Base-by-base conservation (phyloP, 108 stramenopile genomes). In the Nannochloropsis oceanica region DNA sequence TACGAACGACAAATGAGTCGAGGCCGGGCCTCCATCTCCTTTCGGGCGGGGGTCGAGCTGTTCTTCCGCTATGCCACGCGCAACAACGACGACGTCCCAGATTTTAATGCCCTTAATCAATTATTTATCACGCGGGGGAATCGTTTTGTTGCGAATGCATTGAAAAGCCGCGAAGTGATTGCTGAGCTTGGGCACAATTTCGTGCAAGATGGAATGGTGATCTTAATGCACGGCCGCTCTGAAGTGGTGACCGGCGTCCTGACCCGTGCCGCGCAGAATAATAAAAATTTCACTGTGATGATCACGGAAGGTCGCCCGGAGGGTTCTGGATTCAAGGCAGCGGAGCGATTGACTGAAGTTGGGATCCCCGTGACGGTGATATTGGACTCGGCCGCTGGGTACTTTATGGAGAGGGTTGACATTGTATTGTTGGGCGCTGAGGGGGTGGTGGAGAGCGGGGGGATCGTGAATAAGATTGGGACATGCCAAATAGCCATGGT, bases 391-490 rank as follows among this genome's bases (percentile, higher is more conserved):
- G 97, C 97, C 73, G 95, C 96, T 93, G 98, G 92, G 9, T 94
- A 95, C 87, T 88, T 93, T 80, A 97, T 97, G 96, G 98, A 99
- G 90, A 42, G 83, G 26, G 94, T 96, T 0, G 96, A 99, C 83
- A 83, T 96, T 82, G 96, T 96, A 13, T 81, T 99, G 26, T 94
- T 96, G 0, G 98, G 98, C 13, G 98, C 98, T 11, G 98, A 98
- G 88, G 96, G 95, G 3, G 96, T 99, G 14, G 92, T 95, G 79
- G 98, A 99, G 91, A 97, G 97, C 88, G 98, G 98, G 5, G 98
- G 98, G 1, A 90, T 96, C 84, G 94, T 98, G 82, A 98, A 97
- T 90, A 96, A 97, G 85, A 84, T 84, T 79, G 87, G 87, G 25
- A 87, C 87, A 7, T 84, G 18, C 20, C 84, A 84, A 27, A 81